Percentiles rank a stretch among this genome's conserved stretches.
phyloP scores from a whole-genome alignment of 352 stramenopile genomes.

The Globisporangium perplexum region DNA sequence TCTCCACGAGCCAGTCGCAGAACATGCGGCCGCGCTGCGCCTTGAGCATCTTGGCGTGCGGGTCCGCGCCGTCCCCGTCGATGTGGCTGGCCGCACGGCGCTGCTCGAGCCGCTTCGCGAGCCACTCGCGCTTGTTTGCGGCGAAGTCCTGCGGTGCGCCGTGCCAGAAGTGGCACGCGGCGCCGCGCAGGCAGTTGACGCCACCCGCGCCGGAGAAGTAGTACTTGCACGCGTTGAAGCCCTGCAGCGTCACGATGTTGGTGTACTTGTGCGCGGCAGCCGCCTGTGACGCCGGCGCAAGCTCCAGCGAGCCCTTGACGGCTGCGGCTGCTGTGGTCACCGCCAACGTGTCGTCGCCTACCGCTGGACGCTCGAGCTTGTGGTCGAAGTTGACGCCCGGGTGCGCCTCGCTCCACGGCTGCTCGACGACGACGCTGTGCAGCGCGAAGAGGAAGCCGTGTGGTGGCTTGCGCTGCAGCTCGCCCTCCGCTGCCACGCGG shows the following conservation, averaged over 20 bases:
- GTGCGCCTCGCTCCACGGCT: conserved; percentile 52
- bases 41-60: conserved; percentile 68
- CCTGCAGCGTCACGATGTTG: conserved; percentile 76
- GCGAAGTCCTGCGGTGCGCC: conserved; percentile 53
- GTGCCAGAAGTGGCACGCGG: conserved; percentile 81
- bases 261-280: conserved; percentile 57
- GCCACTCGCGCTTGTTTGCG: conserved; percentile 58
- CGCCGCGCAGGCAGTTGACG: conserved; percentile 56
- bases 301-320: conserved; percentile 35
- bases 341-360: background rate
- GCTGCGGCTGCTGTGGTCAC: background rate
- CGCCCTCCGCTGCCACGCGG: conserved; percentile 35
- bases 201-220: conserved; percentile 70
- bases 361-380: conserved; percentile 8
- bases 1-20: conserved; percentile 75
- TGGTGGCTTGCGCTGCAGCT: conserved; percentile 35
- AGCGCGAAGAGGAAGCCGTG: conserved; percentile 55
- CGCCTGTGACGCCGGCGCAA: conserved; percentile 50
- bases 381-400: conserved; percentile 52
- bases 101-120: conserved; percentile 57
- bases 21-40: conserved; percentile 70
- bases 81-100: conserved; percentile 47
- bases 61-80: conserved; percentile 50
- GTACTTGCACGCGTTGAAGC: conserved; percentile 83
- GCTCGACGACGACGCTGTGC: conserved; percentile 37